A percentile compares a stretch with the other conserved stretches of the same genome.
These are phyloP conservation scores for Phylloporus scabripes DNA, from an alignment of 768 basidiomycete species.

Conservation along the genomic window DNA sequence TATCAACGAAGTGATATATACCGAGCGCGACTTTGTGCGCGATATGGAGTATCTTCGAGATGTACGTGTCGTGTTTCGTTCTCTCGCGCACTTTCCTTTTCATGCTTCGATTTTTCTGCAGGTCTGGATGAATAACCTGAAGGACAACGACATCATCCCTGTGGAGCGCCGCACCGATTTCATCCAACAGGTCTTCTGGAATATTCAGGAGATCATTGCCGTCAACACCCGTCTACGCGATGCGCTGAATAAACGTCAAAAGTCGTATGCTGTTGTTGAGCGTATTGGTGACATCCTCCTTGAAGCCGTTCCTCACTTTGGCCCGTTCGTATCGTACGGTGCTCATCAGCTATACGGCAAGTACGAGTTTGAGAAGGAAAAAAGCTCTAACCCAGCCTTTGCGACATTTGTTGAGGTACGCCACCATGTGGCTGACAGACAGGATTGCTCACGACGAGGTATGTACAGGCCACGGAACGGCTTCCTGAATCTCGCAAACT, in stretches of 20 bases:
- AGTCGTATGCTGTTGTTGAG: conserved; percentile 90
- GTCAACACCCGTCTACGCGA: conserved; percentile 92
- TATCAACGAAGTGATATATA: conserved; percentile 93
- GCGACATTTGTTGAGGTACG: conserved; percentile 91
- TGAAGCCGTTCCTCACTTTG: conserved; percentile 82
- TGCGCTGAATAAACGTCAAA: conserved; percentile 90
- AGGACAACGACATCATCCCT: conserved; percentile 72
- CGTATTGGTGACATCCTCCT: conserved; percentile 87
- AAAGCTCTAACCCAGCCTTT: conserved; percentile 86
- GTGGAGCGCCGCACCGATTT: conserved; percentile 74
- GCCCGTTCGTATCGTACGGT: conserved; percentile 92
- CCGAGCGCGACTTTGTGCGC: conserved; percentile 95
- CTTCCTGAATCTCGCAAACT: conserved; percentile 93
- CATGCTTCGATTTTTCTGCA: conserved; percentile 26
- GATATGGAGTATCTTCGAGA: conserved; percentile 98
- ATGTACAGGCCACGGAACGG: conserved; percentile 76
- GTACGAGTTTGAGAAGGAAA: conserved; percentile 99
- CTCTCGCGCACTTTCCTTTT: neutral
- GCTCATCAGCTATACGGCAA: conserved; percentile 97
- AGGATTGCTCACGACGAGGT: conserved; percentile 1
- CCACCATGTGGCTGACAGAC: neutral
- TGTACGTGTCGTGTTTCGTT: conserved; percentile 41
- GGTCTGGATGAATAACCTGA: conserved; percentile 88
- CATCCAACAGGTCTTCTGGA: conserved; percentile 96
- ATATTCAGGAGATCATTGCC: conserved; percentile 85